These are phyloP conservation scores for Mrakiaceae sp. DNA, from an alignment of 1,284 basidiomycete genomes.

Conservation along the genomic window DNA sequence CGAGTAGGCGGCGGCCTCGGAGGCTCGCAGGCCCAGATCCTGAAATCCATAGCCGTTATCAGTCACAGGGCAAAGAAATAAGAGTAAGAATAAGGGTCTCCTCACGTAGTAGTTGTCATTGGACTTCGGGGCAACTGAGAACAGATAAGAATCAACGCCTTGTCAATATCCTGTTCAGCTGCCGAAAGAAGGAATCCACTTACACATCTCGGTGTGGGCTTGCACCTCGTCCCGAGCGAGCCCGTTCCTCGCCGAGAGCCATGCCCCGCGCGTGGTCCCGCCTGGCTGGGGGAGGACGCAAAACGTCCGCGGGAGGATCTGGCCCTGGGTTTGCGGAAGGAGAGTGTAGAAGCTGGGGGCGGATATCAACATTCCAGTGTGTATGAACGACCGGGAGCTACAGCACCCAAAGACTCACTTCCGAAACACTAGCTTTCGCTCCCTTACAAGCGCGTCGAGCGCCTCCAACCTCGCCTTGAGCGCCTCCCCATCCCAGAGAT, in stretches of 20 bases:
- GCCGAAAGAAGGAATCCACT: not conserved
- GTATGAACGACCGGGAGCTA: not conserved
- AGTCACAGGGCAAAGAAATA: no score
- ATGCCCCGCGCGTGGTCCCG: slow-evolving; percentile 9
- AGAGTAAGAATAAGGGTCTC: no score
- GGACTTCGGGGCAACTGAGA: slow-evolving; percentile 8
- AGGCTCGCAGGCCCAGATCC: slow-evolving; percentile 15
- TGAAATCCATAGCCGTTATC: no score
- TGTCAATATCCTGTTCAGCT: not conserved
- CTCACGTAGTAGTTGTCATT: slow-evolving; percentile 15
- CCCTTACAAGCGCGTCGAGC: slow-evolving; percentile 48
- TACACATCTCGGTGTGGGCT: slow-evolving; percentile 17
- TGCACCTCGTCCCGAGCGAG: slow-evolving; percentile 7
- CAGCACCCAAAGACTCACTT: slow-evolving; percentile 45
- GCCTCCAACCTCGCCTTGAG: slow-evolving; percentile 52
- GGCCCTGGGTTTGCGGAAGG: slow-evolving; percentile 6
- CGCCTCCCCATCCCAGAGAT: slow-evolving; percentile 66
- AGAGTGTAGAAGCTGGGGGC: slow-evolving; percentile 15
- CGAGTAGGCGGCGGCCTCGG: slow-evolving; percentile 12
- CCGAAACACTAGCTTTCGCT: slow-evolving; percentile 48
- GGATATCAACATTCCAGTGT: not conserved
- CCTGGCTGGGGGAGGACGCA: slow-evolving; percentile 15
- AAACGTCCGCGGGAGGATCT: slow-evolving; percentile 16
- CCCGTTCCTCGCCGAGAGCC: slow-evolving; percentile 15
- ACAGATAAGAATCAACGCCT: no score